Conservation (phyloP, 306 rosid genomes). For the Datisca glomerata region DNA sequence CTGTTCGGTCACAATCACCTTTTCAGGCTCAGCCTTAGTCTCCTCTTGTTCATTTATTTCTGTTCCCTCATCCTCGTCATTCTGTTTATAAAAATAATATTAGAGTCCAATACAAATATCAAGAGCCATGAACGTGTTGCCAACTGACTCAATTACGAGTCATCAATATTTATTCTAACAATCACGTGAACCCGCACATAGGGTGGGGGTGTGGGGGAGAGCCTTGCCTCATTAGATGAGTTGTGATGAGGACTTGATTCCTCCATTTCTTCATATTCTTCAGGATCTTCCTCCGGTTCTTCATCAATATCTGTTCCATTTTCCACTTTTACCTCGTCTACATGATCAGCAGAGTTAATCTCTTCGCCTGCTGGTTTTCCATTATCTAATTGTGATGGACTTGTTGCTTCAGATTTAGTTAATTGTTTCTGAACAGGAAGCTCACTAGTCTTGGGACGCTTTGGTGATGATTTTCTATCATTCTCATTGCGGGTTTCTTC, state of each 20-base stretch:
- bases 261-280: constrained; percentile 71
- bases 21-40: constrained; percentile 27
- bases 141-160: too few relatives aligned
- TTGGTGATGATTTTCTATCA: constrained; percentile 23
- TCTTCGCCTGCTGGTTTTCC: constrained; percentile 27
- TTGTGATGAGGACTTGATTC: constrained; percentile 36
- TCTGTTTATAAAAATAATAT: background rate
- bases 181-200: background rate
- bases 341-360: constrained; percentile 24
- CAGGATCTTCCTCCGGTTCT: constrained; percentile 70
- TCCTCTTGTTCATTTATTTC: constrained; percentile 22
- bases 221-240: constrained; percentile 23
- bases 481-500: constrained; percentile 47
- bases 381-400: constrained; percentile 24
- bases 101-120: background rate
- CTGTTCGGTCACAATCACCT: constrained; percentile 22
- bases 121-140: too few relatives aligned
- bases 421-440: constrained; percentile 35
- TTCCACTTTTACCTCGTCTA: constrained; percentile 50
- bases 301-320: constrained; percentile 46
- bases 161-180: too few relatives aligned
- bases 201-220: constrained; percentile 1
- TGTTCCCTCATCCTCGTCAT: constrained; percentile 16
- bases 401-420: constrained; percentile 24
- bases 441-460: constrained; percentile 52